These are phyloP conservation scores for Coemansia asiatica DNA, from an alignment of 192 early-diverging fungal species.

Conservation along the genomic window DNA sequence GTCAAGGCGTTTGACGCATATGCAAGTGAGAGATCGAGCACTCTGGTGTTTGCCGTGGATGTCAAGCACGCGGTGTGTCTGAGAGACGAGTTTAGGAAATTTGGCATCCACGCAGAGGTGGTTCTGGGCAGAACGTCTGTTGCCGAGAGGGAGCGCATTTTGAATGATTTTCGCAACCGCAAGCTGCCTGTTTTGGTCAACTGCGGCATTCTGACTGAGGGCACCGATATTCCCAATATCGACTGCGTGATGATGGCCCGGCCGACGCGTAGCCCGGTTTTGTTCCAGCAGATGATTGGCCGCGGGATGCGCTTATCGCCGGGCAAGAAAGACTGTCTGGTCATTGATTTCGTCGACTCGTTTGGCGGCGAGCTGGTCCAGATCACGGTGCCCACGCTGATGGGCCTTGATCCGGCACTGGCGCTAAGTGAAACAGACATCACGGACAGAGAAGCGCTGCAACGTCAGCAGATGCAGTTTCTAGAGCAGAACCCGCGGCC, in stretches of 20 bases:
- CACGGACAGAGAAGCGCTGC: background rate
- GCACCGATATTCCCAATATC: constrained; percentile 84
- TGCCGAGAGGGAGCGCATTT: constrained; percentile 56
- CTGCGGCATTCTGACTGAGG: constrained; percentile 83
- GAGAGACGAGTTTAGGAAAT: constrained; percentile 52
- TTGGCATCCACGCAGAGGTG: constrained; percentile 46
- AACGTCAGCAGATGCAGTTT: background rate
- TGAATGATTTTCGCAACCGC: constrained; percentile 63
- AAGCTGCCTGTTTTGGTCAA: constrained; percentile 81
- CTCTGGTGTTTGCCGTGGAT: constrained; percentile 87
- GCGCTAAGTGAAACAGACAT: constrained; percentile 53
- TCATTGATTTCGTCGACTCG: constrained; percentile 86
- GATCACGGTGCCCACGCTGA: constrained; percentile 73
- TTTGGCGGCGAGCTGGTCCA: constrained; percentile 53
- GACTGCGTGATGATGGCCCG: constrained; percentile 86
- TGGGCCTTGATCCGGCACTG: constrained; percentile 70
- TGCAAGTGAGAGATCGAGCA: constrained; percentile 55
- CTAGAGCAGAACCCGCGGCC: background rate
- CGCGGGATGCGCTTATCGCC: constrained; percentile 74
- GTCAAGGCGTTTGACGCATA: constrained; percentile 63
- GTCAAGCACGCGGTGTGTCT: constrained; percentile 72
- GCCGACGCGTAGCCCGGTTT: constrained; percentile 78
- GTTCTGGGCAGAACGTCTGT: constrained; percentile 61
- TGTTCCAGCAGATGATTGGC: constrained; percentile 96
- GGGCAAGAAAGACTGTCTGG: constrained; percentile 74